A percentile compares a stretch with the other conserved stretches of the same genome.
Evolutionary conservation across 495 filamentous ascomycete genomes (phyloP).

Genomic region (Aspergillus sparsus): DNA sequence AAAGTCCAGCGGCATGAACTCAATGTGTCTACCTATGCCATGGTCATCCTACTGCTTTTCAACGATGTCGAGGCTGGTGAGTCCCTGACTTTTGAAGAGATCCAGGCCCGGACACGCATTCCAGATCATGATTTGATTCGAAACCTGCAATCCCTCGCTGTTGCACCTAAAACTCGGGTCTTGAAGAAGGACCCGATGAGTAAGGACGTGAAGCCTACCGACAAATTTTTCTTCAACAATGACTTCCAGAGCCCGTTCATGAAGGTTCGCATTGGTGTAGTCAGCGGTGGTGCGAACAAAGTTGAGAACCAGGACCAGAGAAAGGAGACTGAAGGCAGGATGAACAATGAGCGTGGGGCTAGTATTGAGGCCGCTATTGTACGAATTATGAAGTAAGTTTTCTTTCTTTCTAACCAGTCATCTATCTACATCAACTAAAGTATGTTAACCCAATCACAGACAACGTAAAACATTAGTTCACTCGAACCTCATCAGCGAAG

Average conservation of each 20-base stretch:
- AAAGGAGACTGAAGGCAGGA: conserved; percentile 83
- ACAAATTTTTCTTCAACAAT: conserved; percentile 83
- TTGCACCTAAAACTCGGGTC: conserved; percentile 81
- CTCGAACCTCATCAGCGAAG: conserved; percentile 79
- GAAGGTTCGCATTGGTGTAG: conserved; percentile 83
- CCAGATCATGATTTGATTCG: conserved; percentile 73
- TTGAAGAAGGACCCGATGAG: conserved; percentile 81
- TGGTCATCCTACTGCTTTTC: conserved; percentile 88
- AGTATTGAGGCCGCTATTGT: conserved; percentile 89
- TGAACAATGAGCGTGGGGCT: conserved; percentile 73
- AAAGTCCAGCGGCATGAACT: conserved; percentile 83
- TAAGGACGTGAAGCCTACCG: conserved; percentile 76
- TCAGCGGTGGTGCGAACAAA: conserved; percentile 66
- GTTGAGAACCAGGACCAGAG: conserved; percentile 84
- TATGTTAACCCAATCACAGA: conserved; percentile 46
- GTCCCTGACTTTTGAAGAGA: conserved; percentile 77
- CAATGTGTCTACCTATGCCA: conserved; percentile 88
- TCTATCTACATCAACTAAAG: too few relatives aligned
- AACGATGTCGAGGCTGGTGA: conserved; percentile 70
- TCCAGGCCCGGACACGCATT: conserved; percentile 83
- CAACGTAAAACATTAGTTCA: conserved; percentile 86
- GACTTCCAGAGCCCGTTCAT: conserved; percentile 78
- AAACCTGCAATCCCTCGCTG: conserved; percentile 79
- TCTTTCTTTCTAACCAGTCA: conserved; percentile 2
- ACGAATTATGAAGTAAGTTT: conserved; percentile 88